These are phyloP conservation scores for Fusarium albosuccineum DNA, from an alignment of 2,329 filamentous ascomycete species.

Conservation along the genomic window DNA sequence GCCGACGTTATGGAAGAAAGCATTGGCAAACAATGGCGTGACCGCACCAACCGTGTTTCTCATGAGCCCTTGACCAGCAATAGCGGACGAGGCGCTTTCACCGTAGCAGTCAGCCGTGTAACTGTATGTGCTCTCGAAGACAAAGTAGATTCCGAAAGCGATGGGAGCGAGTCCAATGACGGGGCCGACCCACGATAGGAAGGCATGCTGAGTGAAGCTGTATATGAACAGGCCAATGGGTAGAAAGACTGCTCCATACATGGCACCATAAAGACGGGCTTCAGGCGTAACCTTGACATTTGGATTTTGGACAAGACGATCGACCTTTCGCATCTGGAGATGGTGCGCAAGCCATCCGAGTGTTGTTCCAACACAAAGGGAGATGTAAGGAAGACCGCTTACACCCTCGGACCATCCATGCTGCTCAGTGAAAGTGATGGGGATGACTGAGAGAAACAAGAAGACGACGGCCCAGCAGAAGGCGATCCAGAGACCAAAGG, in stretches of 20 bases:
- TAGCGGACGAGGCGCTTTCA: conserved; percentile 38
- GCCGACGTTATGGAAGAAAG: conserved; percentile 40
- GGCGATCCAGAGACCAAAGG: conserved; percentile 42
- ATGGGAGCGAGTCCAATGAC: conserved; percentile 38
- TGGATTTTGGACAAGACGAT: conserved; percentile 33
- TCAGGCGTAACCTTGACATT: conserved; percentile 39
- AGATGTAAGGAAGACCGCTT: conserved; percentile 37
- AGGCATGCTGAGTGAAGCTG: conserved; percentile 38
- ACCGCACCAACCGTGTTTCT: conserved; percentile 39
- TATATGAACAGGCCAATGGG: conserved; percentile 41
- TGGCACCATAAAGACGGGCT: conserved; percentile 39
- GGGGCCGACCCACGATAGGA: conserved; percentile 36
- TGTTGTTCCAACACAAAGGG: conserved; percentile 35
- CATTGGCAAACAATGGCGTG: conserved; percentile 38
- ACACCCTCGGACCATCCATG: conserved; percentile 39
- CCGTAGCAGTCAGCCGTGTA: conserved; percentile 41
- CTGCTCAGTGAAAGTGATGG: conserved; percentile 38
- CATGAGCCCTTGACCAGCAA: conserved; percentile 40
- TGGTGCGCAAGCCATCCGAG: conserved; percentile 40
- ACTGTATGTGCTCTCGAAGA: conserved; percentile 40
- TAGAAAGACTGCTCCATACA: conserved; percentile 40
- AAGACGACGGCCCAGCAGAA: conserved; percentile 45
- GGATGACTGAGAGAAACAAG: conserved; percentile 41
- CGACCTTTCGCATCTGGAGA: conserved; percentile 40
- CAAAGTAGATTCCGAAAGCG: conserved; percentile 40